Base-by-base conservation (phyloP, 208 protist genomes). In the Giardia duodenalis region DNA sequence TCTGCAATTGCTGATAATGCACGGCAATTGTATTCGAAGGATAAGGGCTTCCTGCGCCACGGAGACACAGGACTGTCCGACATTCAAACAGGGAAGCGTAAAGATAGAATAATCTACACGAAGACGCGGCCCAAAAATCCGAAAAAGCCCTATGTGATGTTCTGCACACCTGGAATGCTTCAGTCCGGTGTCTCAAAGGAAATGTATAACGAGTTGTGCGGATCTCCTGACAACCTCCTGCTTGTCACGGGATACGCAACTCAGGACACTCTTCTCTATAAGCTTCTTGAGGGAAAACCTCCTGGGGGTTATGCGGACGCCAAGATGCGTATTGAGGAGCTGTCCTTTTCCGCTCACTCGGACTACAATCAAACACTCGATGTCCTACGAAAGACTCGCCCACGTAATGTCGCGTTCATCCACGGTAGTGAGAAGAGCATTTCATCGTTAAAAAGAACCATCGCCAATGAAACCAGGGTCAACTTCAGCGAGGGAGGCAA, bases 281-380 rank as follows among this genome's bases (percentile, higher is more conserved):
- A 2, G 10, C n/a, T 91, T 1, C 44, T 91, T 47, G 1, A 91
- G 44, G 44, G 47, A n/a, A 47, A 91, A n/a, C 88, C 10, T 67
- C n/a, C 1, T 48, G 2, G 44, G 43, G 4, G 4, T 1, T 19
- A n/a, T 46, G 44, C 4, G 44, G 44, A 91, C 44, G 45, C n/a
- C 0, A 46, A 48, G 88, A 91, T 91, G 4, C n/a, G 44, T 2
- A 91, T 91, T 30, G 1, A 47, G 44, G 46, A 91, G 4, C 4
- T 91, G 0, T 91, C 88, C 1, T 91, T 91, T n/a, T 91, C 88
- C 2, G 88, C 88, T 47, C 88, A 91, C 88, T 91, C 88, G n/a
- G 88, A 91, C 44, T 89, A 46, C 86, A 19, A 4, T 89, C 86
- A 89, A 89, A 89, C 86, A 44, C 10, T 4, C 86, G 44, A 45